Conservation (phyloP, 23 red algal species). For the Gracilariopsis chorda region DNA sequence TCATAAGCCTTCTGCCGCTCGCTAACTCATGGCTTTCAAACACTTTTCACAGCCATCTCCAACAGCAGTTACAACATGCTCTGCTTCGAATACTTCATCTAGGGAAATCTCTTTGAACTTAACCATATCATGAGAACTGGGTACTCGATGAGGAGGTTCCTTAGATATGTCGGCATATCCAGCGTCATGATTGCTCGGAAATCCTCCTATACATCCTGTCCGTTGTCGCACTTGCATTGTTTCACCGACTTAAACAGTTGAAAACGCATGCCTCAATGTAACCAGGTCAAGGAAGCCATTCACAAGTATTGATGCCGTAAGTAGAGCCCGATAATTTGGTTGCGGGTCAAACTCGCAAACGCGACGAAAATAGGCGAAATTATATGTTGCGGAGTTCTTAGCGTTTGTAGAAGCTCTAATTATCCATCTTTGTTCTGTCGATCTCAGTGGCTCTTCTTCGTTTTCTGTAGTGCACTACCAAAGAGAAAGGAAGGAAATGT, state of each 20-base stretch:
- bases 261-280: neutral
- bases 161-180: slow-evolving; percentile 18
- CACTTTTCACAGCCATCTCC: slow-evolving; percentile 17
- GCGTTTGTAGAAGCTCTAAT: too few relatives aligned
- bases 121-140: neutral
- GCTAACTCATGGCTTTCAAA: neutral
- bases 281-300: slow-evolving; percentile 10
- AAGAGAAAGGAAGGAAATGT: too few relatives aligned
- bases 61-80: neutral
- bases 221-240: slow-evolving; percentile 2
- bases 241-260: neutral
- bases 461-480: too few relatives aligned
- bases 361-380: neutral
- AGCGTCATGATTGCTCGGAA: neutral
- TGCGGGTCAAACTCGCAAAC: slow-evolving; percentile 14
- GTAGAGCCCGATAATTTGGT: neutral
- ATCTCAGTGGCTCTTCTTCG: too few relatives aligned
- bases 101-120: neutral
- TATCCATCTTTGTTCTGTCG: too few relatives aligned
- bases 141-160: neutral
- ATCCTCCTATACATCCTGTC: slow-evolving; percentile 28
- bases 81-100: neutral
- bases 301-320: neutral
- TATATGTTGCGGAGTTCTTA: too few relatives aligned
- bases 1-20: neutral